phyloP scores from a whole-genome alignment of 331 rosid species.

The Pyrus hybrid region DNA sequence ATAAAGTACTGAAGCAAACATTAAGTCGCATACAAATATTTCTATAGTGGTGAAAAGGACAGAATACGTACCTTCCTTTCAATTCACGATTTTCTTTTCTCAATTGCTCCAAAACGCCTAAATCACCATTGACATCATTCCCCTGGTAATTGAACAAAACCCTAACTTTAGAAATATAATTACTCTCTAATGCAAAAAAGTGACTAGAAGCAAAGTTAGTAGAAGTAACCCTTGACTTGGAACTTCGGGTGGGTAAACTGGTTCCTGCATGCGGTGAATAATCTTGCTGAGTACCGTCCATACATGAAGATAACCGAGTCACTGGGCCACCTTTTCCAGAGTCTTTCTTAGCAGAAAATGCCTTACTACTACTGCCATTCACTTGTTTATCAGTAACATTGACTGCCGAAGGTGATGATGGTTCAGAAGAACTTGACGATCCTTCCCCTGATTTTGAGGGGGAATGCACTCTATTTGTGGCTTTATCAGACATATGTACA shows the following conservation, averaged over 20 bases:
- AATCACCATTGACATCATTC: constrained; percentile 16
- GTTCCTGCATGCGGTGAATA: constrained; percentile 21
- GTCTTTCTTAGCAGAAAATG: constrained; percentile 11
- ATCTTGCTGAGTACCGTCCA: constrained; percentile 17
- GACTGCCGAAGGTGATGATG: constrained; percentile 29
- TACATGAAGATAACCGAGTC: constrained; percentile 1
- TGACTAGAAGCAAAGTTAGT: neutral
- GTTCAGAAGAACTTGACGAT: constrained; percentile 23
- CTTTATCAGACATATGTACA: constrained; percentile 17
- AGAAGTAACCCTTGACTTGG: constrained; percentile 35
- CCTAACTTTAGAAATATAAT: neutral
- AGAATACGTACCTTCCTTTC: constrained; percentile 53
- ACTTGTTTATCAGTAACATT: constrained; percentile 21
- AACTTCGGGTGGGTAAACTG: constrained; percentile 1
- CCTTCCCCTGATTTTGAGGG: constrained; percentile 15
- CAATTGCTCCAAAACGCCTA: constrained; percentile 31
- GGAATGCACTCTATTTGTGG: constrained; percentile 5
- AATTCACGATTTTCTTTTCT: constrained; percentile 56
- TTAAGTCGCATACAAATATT: neutral
- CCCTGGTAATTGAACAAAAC: constrained; percentile 35
- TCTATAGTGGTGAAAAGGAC: neutral
- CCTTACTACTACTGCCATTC: constrained; percentile 20
- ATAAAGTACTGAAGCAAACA: neutral
- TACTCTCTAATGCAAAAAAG: neutral
- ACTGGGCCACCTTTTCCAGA: constrained; percentile 3